Evolutionary conservation across 106 monocot genomes (phyloP).

Genomic region (Dioscorea alata): DNA sequence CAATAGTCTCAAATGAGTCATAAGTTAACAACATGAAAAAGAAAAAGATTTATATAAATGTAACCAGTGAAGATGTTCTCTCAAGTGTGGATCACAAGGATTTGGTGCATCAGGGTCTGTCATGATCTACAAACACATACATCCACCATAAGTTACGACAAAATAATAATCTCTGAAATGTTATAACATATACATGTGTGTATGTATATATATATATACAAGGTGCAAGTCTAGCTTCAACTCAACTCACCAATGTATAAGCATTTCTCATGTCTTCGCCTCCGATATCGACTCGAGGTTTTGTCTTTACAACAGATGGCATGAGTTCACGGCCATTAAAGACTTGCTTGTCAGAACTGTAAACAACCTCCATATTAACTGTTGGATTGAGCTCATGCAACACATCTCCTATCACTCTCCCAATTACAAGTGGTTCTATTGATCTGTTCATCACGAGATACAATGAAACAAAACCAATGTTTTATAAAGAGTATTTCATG

Average conservation of each 20-base stretch:
- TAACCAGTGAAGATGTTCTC: slow-evolving; percentile 38
- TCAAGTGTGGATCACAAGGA: slow-evolving; percentile 16
- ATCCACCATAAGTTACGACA: neutral
- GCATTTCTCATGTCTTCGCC: slow-evolving; percentile 32
- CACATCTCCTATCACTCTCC: slow-evolving; percentile 44
- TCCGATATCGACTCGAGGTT: slow-evolving; percentile 32
- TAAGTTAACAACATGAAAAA: neutral
- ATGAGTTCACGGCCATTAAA: slow-evolving; percentile 44
- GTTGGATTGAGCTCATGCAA: slow-evolving; percentile 28
- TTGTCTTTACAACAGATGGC: slow-evolving; percentile 17
- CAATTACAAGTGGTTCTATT: slow-evolving; percentile 26
- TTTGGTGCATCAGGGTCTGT: slow-evolving; percentile 27
- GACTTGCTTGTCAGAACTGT: slow-evolving; percentile 24
- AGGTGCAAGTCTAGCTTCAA: no score
- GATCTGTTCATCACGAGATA: neutral
- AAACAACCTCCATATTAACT: slow-evolving; percentile 27
- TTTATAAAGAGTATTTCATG: neutral
- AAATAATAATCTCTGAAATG: no score
- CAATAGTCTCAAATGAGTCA: neutral
- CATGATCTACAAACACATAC: slow-evolving; percentile 16
- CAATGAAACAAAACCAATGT: neutral
- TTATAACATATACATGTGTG: no score
- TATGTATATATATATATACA: no score
- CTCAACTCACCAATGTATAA: slow-evolving; percentile 29
- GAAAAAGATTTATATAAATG: neutral